These are phyloP conservation scores for Infundibulicybe gibba DNA, from an alignment of 768 basidiomycete genomes.

Conservation along the genomic window DNA sequence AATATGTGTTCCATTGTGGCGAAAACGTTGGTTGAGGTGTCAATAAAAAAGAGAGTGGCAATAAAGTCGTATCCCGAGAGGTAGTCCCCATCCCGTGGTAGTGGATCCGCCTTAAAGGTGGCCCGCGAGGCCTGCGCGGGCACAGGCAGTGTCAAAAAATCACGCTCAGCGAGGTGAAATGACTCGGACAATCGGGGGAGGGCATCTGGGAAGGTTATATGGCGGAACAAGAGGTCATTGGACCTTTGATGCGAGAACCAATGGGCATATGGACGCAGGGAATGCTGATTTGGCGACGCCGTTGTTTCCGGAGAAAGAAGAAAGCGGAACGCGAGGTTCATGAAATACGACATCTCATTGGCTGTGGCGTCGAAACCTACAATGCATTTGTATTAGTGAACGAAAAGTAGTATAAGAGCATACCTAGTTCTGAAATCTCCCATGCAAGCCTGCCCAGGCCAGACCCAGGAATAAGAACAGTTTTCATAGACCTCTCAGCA, in stretches of 20 bases:
- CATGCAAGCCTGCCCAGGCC: slow-evolving; percentile 65
- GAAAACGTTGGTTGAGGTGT: slow-evolving; percentile 53
- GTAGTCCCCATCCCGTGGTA: neutral
- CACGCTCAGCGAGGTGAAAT: slow-evolving; percentile 48
- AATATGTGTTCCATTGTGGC: slow-evolving; percentile 56
- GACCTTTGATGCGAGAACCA: slow-evolving; percentile 70
- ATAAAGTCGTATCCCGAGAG: slow-evolving; percentile 50
- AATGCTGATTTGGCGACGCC: slow-evolving; percentile 38
- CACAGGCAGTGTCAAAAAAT: slow-evolving; percentile 46
- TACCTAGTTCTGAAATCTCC: slow-evolving; percentile 63
- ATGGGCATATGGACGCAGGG: slow-evolving; percentile 56
- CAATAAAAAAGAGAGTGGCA: slow-evolving; percentile 66
- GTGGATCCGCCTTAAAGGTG: slow-evolving; percentile 13
- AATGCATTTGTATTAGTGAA: slow-evolving; percentile 3
- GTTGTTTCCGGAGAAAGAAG: slow-evolving; percentile 49
- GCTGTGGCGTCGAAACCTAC: slow-evolving; percentile 55
- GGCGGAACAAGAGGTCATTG: slow-evolving; percentile 45
- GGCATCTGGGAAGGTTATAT: slow-evolving; percentile 56
- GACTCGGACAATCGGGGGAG: slow-evolving; percentile 42
- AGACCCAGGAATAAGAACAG: slow-evolving; percentile 60
- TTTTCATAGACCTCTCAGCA: slow-evolving; percentile 25
- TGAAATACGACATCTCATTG: slow-evolving; percentile 62
- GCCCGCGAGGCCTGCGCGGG: slow-evolving; percentile 7
- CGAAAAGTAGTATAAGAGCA: slow-evolving; percentile 6
- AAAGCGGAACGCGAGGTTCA: slow-evolving; percentile 59